phyloP scores from a whole-genome alignment of 805 yeast genomes.

The Lipomyces anomalus region DNA sequence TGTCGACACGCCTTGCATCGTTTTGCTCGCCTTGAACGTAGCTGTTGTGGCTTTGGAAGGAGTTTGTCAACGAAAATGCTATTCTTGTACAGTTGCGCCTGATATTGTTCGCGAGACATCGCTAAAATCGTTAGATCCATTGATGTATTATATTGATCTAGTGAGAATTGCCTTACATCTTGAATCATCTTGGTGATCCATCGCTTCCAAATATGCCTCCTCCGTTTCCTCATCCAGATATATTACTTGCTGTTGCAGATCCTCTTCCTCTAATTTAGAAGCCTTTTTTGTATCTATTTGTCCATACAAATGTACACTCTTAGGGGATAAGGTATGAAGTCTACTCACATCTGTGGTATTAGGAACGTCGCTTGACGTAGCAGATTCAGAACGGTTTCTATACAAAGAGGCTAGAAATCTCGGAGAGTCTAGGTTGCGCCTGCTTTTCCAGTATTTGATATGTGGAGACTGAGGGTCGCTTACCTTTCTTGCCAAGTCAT shows the following conservation, averaged over 20 bases:
- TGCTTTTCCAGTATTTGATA: not conserved
- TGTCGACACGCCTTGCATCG: constrained; percentile 33
- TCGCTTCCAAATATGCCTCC: not conserved
- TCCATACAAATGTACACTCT: not conserved
- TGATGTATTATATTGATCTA: no score
- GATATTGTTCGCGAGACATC: not conserved
- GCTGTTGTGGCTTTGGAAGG: constrained; percentile 27
- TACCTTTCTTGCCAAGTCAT: not conserved
- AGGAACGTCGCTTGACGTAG: no score
- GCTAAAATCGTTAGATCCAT: no score
- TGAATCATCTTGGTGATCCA: no score
- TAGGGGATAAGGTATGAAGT: not conserved
- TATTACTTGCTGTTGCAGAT: not conserved
- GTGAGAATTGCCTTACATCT: no score
- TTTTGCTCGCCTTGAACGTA: constrained; percentile 29
- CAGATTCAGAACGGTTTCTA: no score
- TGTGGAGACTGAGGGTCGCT: not conserved
- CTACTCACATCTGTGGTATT: not conserved
- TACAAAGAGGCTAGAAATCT: no score
- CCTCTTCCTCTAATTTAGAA: not conserved
- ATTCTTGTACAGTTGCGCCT: not conserved
- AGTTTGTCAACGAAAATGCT: not conserved
- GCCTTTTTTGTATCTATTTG: not conserved
- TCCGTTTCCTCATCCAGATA: not conserved
- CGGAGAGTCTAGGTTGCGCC: no score